Conservation (phyloP, 306 rosid genomes). For the Alnus glutinosa region DNA sequence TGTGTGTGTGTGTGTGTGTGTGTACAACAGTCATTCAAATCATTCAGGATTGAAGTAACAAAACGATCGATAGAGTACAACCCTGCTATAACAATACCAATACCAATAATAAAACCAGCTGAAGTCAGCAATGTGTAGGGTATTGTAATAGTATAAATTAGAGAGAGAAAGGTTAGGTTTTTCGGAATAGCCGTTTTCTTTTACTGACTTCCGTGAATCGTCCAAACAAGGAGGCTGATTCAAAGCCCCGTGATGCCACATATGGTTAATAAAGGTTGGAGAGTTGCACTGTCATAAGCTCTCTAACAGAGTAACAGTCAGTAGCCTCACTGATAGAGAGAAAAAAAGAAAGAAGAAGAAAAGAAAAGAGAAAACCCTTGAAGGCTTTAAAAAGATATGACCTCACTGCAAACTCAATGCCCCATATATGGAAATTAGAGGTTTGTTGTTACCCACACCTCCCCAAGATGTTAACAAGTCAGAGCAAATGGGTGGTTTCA, state of each 20-base stretch:
- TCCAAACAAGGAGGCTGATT: constrained; percentile 41
- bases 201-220: constrained; percentile 43
- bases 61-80: neutral
- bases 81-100: neutral
- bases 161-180: neutral
- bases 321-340: constrained; percentile 33
- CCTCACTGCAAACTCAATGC: constrained; percentile 43
- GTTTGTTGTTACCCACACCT: constrained; percentile 26
- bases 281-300: constrained; percentile 32
- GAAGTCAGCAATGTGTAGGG: constrained; percentile 6
- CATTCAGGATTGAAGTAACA: constrained; percentile 3
- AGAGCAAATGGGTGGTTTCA: constrained; percentile 39
- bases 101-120: neutral
- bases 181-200: constrained; percentile 5
- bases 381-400: constrained; percentile 33
- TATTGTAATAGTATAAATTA: neutral
- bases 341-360: constrained; percentile 22
- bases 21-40: neutral
- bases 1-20: too few relatives aligned
- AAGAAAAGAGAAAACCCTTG: constrained; percentile 24
- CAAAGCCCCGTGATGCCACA: constrained; percentile 36
- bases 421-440: constrained; percentile 19
- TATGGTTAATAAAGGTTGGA: constrained; percentile 34
- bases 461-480: constrained; percentile 39
- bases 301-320: constrained; percentile 22